Evolutionary conservation across 345 rosid species (phyloP), one percentile per base, ranked within the genome.

Genomic region (Pistacia integerrima): DNA sequence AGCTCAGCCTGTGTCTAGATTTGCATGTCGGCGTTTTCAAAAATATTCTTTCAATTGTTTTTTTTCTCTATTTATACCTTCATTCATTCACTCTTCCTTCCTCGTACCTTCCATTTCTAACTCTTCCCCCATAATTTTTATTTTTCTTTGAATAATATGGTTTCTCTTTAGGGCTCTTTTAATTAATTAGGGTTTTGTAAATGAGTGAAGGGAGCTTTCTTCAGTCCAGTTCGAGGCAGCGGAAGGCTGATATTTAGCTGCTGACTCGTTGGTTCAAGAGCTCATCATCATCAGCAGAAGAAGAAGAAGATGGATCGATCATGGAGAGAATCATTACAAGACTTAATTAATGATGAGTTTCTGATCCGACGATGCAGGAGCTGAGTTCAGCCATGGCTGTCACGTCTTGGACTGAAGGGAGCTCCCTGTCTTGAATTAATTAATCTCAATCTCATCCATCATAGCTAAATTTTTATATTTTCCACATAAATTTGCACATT

Each of bases 361-460:
- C 58, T 83, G 85, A 81, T 69, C 80, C 83, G 79, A 79, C 85
- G 88, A 83, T 62, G 85, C 85, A 72, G 88, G 85, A 81, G 88
- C 88, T 85, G 71, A 35, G 80, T 71, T 72, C 51, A 51, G 84
- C 65, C 78, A 17, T 64, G n/a, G 49, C 77, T 81, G 79, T 83
- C 86, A 56, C 71, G 88, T 61, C 88, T 83, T 85, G 88, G 88
- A 85, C 86, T 85, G 88, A 85, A 85, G 88, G 86, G 88, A 81
- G 86, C 86, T 85, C 88, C 86, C 81, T 83, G 77, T 44, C 63
- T 18, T 14, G 17, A 54, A 4, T 3, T 0, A 3, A 25, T 3
- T 25, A 1, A 10, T 14, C 66, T 11, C 18, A 1, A 10, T 14
- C 66, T 11, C 18, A 36, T 72, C 14, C 33, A 49, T 49, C 51